Evolutionary conservation across 352 stramenopile species (phyloP).

Genomic region (Pythium myriotylum): DNA sequence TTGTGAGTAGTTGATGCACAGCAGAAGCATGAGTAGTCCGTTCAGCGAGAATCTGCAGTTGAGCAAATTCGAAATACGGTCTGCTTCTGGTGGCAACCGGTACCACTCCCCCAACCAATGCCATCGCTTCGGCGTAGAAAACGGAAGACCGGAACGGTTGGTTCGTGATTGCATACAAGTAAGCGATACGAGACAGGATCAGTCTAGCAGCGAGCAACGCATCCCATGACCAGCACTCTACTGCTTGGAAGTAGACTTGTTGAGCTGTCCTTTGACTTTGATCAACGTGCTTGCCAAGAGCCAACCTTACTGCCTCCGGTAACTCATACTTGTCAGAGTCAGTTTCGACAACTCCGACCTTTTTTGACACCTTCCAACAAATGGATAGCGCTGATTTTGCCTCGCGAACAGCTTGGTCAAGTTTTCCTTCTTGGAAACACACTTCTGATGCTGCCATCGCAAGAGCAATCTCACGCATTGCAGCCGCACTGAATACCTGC

Average conservation of each 20-base stretch:
- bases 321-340: slow-evolving; percentile 36
- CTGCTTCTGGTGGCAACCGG: slow-evolving; percentile 51
- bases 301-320: slow-evolving; percentile 38
- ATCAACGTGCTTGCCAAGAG: slow-evolving; percentile 20
- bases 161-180: slow-evolving; percentile 50
- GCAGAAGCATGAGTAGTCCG: slow-evolving; percentile 49
- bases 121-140: slow-evolving; percentile 72
- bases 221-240: slow-evolving; percentile 78
- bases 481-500: slow-evolving; percentile 17
- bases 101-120: slow-evolving; percentile 64
- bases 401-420: slow-evolving; percentile 46
- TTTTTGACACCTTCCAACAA: slow-evolving; percentile 66
- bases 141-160: slow-evolving; percentile 58
- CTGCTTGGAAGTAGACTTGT: slow-evolving; percentile 60
- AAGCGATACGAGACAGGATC: slow-evolving; percentile 59
- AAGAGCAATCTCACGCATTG: slow-evolving; percentile 57
- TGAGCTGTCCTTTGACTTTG: slow-evolving; percentile 21
- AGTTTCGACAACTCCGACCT: slow-evolving; percentile 33
- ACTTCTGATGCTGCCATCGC: slow-evolving; percentile 58
- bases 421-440: slow-evolving; percentile 49
- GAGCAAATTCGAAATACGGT: slow-evolving; percentile 68
- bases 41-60: slow-evolving; percentile 56
- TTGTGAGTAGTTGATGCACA: slow-evolving; percentile 45
- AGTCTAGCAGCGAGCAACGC: slow-evolving; percentile 58
- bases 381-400: slow-evolving; percentile 63